Base-by-base conservation (phyloP, 345 rosid species). In the Anacardium occidentale region DNA sequence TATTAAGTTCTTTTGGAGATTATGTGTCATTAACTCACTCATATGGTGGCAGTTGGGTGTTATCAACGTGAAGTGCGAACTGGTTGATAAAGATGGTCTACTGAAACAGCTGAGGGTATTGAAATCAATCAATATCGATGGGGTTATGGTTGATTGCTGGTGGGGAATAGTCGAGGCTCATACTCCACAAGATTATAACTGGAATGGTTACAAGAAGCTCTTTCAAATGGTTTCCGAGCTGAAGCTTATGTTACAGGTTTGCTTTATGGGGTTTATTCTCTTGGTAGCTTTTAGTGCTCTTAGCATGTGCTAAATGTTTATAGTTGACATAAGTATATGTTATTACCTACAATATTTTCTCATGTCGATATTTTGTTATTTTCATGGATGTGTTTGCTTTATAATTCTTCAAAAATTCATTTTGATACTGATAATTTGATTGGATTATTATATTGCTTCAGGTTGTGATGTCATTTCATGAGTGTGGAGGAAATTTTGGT, bases 151-250 rank as follows among this genome's bases (percentile, higher is more conserved):
- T 68, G 93, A 96, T 77, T 96, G 99, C 83, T 96, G 99, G 99
- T 93, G 99, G 99, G 99, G 99, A 71, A 90, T 95, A 79, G 98
- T 90, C 25, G 98, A 96, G 84, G 94, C 93, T 67, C 91, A 88
- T 79, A 80, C 86, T 55, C 98, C 99, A 2, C 93, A 73, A 74
- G 93, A 90, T 70, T 96, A 93, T 84, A 91, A 86, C 71, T 96
- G 99, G 99, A 96, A 71, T 76, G 99, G 98, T 63, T 96, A 96
- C 79, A 80, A 75, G 78, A 85, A 84, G 80, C 94, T 91, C 69
- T 90, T 91, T 73, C 93, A 88, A 81, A 88, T 93, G 81, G 86
- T 90, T 75, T 83, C 78, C 62, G 96, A 93, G 78, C 88, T 87
- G 76, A 87, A 93, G 79, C 91, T 93, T 53, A 96, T 89, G 84